Percentiles rank a stretch among this genome's conserved stretches.
Evolutionary conservation across 176 grass and related monocot species (phyloP).

Genomic region (Carex pumila): DNA sequence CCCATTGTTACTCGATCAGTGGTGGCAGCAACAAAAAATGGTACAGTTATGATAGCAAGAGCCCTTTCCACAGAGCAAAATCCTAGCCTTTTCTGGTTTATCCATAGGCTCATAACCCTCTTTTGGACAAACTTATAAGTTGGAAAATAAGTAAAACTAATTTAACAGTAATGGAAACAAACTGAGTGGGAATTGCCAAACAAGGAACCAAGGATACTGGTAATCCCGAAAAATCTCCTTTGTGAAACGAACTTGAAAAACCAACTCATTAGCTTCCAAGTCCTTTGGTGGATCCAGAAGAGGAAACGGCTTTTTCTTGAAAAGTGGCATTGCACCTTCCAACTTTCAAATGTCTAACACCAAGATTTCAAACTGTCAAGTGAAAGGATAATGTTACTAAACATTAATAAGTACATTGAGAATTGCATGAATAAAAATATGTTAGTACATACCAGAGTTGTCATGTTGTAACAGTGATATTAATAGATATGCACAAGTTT

Average conservation of each 20-base stretch:
- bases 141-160: background rate
- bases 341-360: background rate
- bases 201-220: slow-evolving; percentile 63
- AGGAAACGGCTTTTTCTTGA: slow-evolving; percentile 56
- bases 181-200: slow-evolving; percentile 1
- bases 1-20: background rate
- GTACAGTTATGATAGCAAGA: slow-evolving; percentile 3
- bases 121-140: slow-evolving; percentile 3
- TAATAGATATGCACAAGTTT: background rate
- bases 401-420: background rate
- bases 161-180: background rate
- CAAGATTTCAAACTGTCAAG: slow-evolving; percentile 7
- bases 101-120: background rate
- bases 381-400: background rate
- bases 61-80: background rate
- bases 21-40: background rate
- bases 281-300: slow-evolving; percentile 50
- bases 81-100: background rate
- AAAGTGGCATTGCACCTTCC: slow-evolving; percentile 61
- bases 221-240: slow-evolving; percentile 86
- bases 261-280: slow-evolving; percentile 54
- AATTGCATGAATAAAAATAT: slow-evolving; percentile 4
- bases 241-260: slow-evolving; percentile 74
- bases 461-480: background rate
- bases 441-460: background rate